Evolutionary conservation across 805 yeast genomes (phyloP).

Genomic region (Candida ulmi): DNA sequence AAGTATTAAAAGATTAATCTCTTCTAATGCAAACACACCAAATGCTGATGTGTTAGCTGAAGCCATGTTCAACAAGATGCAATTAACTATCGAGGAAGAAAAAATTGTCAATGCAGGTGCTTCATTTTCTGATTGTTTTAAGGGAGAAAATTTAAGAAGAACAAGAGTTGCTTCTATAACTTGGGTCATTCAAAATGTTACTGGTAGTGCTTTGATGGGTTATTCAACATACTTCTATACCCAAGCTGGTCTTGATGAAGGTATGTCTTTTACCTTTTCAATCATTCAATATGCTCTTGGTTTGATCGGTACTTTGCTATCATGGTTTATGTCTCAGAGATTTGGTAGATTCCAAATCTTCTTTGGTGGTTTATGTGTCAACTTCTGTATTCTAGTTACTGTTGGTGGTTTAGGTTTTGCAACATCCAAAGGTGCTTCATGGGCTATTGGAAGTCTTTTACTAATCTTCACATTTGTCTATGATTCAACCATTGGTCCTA

Average conservation of each 20-base stretch:
- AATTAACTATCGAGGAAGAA: conserved; percentile 26
- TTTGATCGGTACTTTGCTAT: conserved; percentile 25
- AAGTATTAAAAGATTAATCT: conserved; percentile 21
- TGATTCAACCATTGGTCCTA: conserved; percentile 34
- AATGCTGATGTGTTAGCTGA: conserved; percentile 20
- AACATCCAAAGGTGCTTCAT: conserved; percentile 9
- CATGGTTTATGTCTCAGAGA: conserved; percentile 28
- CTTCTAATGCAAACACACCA: conserved; percentile 9
- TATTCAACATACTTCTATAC: conserved; percentile 44
- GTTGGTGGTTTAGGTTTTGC: conserved; percentile 25
- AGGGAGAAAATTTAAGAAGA: conserved; percentile 38
- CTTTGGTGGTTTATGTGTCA: conserved; percentile 19
- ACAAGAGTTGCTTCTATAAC: conserved; percentile 32
- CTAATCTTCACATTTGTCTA: conserved; percentile 28
- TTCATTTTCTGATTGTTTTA: conserved; percentile 38
- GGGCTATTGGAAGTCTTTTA: conserved; percentile 27
- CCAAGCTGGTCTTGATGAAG: conserved; percentile 40
- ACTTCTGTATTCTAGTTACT: conserved; percentile 14
- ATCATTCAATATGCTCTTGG: conserved; percentile 30
- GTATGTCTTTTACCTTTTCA: conserved; percentile 37
- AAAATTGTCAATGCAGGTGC: conserved; percentile 19
- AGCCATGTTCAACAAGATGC: conserved; percentile 28
- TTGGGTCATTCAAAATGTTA: conserved; percentile 40
- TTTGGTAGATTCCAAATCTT: conserved; percentile 26
- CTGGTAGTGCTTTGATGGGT: conserved; percentile 41